Evolutionary conservation across 441 rosid species (phyloP).

Genomic region (Pelargonium australe): DNA sequence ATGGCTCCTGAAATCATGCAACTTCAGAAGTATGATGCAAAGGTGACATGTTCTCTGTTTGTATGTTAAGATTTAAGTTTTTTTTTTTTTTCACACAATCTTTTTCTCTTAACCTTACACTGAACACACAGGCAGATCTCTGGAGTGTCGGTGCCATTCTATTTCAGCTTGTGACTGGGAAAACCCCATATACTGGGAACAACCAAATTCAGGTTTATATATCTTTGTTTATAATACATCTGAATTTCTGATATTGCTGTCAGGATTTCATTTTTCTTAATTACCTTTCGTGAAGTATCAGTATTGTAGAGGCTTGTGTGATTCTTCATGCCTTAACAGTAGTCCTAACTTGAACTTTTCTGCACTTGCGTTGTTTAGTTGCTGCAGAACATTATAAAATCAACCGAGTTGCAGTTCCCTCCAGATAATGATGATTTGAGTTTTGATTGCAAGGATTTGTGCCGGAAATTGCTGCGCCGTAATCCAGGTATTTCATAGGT

Average conservation of each 20-base stretch:
- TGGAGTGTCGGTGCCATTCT: slow-evolving; percentile 98
- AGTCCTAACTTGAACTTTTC: slow-evolving; percentile 18
- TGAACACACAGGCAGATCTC: slow-evolving; percentile 88
- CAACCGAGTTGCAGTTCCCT: slow-evolving; percentile 76
- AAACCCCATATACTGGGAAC: slow-evolving; percentile 88
- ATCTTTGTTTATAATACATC: slow-evolving; percentile 4
- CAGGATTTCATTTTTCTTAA: neutral
- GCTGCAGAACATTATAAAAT: slow-evolving; percentile 80
- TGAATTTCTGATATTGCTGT: neutral
- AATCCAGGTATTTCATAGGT: slow-evolving; percentile 62
- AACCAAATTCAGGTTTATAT: slow-evolving; percentile 72
- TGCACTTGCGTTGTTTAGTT: slow-evolving; percentile 43
- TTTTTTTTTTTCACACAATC: slow-evolving; percentile 14
- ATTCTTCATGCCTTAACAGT: slow-evolving; percentile 15
- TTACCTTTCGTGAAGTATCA: neutral
- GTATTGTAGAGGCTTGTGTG: slow-evolving; percentile 2
- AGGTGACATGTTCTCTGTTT: slow-evolving; percentile 43
- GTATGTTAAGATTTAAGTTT: slow-evolving; percentile 2
- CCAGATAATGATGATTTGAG: slow-evolving; percentile 47
- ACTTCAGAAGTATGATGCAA: slow-evolving; percentile 93
- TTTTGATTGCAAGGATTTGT: slow-evolving; percentile 69
- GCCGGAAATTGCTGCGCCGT: slow-evolving; percentile 82
- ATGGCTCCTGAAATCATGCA: slow-evolving; percentile 99
- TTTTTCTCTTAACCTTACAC: slow-evolving; percentile 31
- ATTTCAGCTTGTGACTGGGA: slow-evolving; percentile 88